Percentiles rank a stretch among this genome's conserved stretches.
Evolutionary conservation across 2,329 filamentous ascomycete species (phyloP).

Genomic region (Macrophomina phaseolina): DNA sequence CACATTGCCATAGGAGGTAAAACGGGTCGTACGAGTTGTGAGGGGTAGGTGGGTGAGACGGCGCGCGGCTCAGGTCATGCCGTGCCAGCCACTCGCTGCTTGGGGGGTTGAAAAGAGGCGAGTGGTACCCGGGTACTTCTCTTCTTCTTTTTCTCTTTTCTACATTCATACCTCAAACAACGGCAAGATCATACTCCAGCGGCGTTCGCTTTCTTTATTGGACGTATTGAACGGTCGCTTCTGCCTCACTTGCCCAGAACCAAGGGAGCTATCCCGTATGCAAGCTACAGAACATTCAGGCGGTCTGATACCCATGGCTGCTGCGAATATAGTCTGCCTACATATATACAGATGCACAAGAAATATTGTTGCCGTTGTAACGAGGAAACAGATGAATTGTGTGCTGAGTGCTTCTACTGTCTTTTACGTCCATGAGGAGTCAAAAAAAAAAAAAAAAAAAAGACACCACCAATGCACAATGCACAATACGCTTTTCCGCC

Average conservation of each 20-base stretch:
- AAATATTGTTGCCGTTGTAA: too few relatives aligned
- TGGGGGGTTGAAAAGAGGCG: background rate
- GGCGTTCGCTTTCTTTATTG: background rate
- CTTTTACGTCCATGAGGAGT: too few relatives aligned
- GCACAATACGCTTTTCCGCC: too few relatives aligned
- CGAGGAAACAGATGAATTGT: too few relatives aligned
- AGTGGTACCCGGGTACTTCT: background rate
- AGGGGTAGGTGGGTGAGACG: conserved; percentile 3
- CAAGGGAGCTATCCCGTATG: background rate
- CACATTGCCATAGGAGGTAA: background rate
- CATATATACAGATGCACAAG: background rate
- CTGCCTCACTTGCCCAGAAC: conserved; percentile 21
- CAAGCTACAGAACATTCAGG: conserved; percentile 10
- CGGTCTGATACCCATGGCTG: background rate
- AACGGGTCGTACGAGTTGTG: background rate
- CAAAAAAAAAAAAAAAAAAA: too few relatives aligned
- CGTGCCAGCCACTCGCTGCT: background rate
- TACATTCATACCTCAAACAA: conserved; percentile 9
- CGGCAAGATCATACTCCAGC: conserved; percentile 18
- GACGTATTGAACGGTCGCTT: conserved; percentile 2
- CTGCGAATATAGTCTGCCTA: conserved; percentile 15
- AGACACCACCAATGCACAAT: too few relatives aligned
- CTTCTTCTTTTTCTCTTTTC: background rate
- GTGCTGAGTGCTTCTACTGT: too few relatives aligned
- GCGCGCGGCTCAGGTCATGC: background rate